phyloP scores from a whole-genome alignment of 2,329 filamentous ascomycete genomes.

The Alternaria gansuensis region DNA sequence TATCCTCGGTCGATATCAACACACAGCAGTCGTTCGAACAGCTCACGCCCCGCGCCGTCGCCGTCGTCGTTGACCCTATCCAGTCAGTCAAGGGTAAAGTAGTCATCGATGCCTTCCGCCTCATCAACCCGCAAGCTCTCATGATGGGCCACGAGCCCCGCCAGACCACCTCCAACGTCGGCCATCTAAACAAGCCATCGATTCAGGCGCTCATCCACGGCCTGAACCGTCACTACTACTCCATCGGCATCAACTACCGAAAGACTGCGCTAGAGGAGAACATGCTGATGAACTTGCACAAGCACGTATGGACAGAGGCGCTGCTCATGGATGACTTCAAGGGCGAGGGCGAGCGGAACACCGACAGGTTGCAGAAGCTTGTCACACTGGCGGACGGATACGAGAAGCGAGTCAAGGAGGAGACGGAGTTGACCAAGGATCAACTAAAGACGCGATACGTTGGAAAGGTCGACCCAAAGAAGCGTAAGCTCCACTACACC shows the following conservation, averaged over 20 bases:
- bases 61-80: conserved; percentile 97
- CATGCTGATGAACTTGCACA: conserved; percentile 99
- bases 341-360: conserved; percentile 82
- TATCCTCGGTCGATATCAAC: conserved; percentile 99
- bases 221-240: conserved; percentile 98
- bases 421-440: conserved; percentile 95
- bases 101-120: conserved; percentile 97
- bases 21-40: conserved; percentile 99
- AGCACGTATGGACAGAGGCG: conserved; percentile 99
- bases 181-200: conserved; percentile 98
- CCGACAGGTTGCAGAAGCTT: conserved; percentile 84
- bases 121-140: conserved; percentile 96
- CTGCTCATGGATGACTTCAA: conserved; percentile 97
- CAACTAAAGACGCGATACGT: conserved; percentile 99
- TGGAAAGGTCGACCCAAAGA: conserved; percentile 98
- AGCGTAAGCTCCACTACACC: conserved; percentile 65
- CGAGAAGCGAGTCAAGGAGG: conserved; percentile 98
- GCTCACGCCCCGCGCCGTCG: conserved; percentile 93
- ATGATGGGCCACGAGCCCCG: conserved; percentile 98
- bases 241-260: conserved; percentile 96
- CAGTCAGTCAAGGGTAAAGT: conserved; percentile 99
- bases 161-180: conserved; percentile 96
- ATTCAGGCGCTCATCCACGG: conserved; percentile 99
- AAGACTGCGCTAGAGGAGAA: conserved; percentile 98
- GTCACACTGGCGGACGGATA: conserved; percentile 93